A percentile compares a stretch with the other conserved stretches of the same genome.
These are phyloP conservation scores for Neonectria coccinea DNA, from an alignment of 2,329 filamentous ascomycete genomes.

Conservation along the genomic window DNA sequence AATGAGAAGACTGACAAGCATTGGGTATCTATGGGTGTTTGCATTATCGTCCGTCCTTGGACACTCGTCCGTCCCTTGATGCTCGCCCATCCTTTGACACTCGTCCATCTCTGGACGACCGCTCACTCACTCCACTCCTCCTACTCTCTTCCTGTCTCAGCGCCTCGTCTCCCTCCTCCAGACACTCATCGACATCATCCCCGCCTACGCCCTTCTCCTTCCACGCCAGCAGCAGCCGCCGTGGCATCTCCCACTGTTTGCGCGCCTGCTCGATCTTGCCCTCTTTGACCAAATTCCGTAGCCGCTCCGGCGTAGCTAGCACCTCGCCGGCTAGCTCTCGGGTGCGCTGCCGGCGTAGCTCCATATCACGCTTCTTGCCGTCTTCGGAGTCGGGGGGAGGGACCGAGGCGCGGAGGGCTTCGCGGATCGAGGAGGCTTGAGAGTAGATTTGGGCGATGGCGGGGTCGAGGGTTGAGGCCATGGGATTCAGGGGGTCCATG, in stretches of 20 bases:
- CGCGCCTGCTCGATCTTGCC: constrained; percentile 72
- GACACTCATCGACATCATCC: constrained; percentile 63
- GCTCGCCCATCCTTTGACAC: constrained; percentile 32
- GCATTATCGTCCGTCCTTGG: constrained; percentile 31
- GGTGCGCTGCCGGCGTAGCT: constrained; percentile 52
- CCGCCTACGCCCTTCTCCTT: constrained; percentile 66
- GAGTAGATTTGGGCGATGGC: constrained; percentile 81
- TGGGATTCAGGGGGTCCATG: constrained; percentile 83
- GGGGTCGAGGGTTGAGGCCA: constrained; percentile 77
- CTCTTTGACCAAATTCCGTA: constrained; percentile 68
- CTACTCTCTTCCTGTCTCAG: constrained; percentile 46
- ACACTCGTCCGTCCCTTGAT: constrained; percentile 35
- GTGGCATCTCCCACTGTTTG: constrained; percentile 66
- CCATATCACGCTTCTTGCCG: constrained; percentile 50
- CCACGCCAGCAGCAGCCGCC: constrained; percentile 65
- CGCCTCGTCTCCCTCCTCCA: constrained; percentile 67
- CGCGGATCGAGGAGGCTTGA: constrained; percentile 66
- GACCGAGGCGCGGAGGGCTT: constrained; percentile 61
- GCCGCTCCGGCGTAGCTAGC: constrained; percentile 68
- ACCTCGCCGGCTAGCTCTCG: constrained; percentile 72
- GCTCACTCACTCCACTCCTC: constrained; percentile 34
- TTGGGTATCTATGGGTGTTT: constrained; percentile 37
- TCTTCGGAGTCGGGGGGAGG: constrained; percentile 59
- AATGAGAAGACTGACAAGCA: constrained; percentile 22
- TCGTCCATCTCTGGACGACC: constrained; percentile 38